These are phyloP conservation scores for Suhomyces coccinellae DNA, from an alignment of 1,139 yeast genomes.

Conservation along the genomic window DNA sequence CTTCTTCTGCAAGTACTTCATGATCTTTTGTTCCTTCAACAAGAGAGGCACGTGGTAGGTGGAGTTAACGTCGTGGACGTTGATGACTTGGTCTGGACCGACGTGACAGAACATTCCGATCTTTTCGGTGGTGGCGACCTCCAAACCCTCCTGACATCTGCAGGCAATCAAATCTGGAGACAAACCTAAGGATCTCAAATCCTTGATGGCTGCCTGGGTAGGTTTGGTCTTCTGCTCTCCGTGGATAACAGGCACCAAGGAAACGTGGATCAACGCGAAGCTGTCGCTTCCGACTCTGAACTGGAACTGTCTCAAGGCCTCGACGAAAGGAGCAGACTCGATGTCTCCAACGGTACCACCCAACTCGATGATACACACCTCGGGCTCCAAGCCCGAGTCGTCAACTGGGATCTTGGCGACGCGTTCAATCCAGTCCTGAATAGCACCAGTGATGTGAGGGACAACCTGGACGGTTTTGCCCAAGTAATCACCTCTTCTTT, in stretches of 20 bases:
- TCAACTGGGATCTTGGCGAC: constrained; percentile 93
- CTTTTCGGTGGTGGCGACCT: constrained; percentile 81
- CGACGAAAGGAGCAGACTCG: constrained; percentile 98
- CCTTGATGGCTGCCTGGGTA: constrained; percentile 98
- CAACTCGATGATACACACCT: constrained; percentile 91
- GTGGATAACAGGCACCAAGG: constrained; percentile 94
- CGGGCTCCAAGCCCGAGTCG: constrained; percentile 83
- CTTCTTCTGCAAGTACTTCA: constrained; percentile 70
- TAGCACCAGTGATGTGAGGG: constrained; percentile 95
- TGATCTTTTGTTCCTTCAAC: constrained; percentile 82
- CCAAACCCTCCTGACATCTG: constrained; percentile 86
- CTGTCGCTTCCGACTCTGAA: constrained; percentile 93
- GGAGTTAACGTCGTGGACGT: constrained; percentile 95
- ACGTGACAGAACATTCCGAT: constrained; percentile 99
- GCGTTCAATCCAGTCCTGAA: constrained; percentile 97
- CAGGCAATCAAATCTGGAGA: constrained; percentile 97
- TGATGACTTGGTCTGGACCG: constrained; percentile 94
- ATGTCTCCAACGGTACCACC: constrained; percentile 99
- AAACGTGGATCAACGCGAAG: constrained; percentile 94
- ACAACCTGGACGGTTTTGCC: constrained; percentile 99
- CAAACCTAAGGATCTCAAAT: constrained; percentile 90
- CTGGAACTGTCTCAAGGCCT: constrained; percentile 97
- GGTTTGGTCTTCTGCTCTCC: constrained; percentile 99
- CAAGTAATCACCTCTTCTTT: constrained; percentile 94
- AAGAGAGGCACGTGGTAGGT: constrained; percentile 96